A percentile compares a stretch with the other conserved stretches of the same genome.
These are phyloP conservation scores for Stenogyne calaminthoides DNA, from an alignment of 305 asterid species.

Conservation along the genomic window DNA sequence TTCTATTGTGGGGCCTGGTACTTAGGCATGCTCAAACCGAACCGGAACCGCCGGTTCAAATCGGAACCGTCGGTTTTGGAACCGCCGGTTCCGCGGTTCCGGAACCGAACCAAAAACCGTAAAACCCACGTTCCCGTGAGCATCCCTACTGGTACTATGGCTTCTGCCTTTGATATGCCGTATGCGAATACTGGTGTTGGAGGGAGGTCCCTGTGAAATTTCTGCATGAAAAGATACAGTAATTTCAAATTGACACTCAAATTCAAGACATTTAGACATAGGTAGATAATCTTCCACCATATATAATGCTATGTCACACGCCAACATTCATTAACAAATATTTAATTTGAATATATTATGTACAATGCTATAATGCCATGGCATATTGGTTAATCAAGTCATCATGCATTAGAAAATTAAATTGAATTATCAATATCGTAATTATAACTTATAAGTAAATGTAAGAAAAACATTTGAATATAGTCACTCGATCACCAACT, in stretches of 20 bases:
- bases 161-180: constrained; percentile 51
- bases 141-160: too few species aligned
- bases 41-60: too few species aligned
- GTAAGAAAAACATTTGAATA: constrained; percentile 3
- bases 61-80: too few species aligned
- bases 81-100: too few species aligned
- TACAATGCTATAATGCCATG: background rate
- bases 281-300: constrained; percentile 18
- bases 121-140: too few species aligned
- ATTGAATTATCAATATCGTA: background rate
- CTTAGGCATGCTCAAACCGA: too few species aligned
- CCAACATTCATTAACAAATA: background rate
- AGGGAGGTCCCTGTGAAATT: constrained; percentile 80
- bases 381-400: background rate
- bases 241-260: too few species aligned
- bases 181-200: constrained; percentile 71
- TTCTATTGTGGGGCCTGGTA: constrained; percentile 95
- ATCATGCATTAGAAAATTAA: background rate
- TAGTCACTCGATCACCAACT: constrained; percentile 18
- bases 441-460: background rate
- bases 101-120: too few species aligned
- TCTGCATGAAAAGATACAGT: constrained; percentile 37
- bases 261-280: too few species aligned
- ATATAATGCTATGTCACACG: background rate
- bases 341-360: background rate